Conservation (phyloP, 495 filamentous ascomycete species). For the Penicillium riverlandense region DNA sequence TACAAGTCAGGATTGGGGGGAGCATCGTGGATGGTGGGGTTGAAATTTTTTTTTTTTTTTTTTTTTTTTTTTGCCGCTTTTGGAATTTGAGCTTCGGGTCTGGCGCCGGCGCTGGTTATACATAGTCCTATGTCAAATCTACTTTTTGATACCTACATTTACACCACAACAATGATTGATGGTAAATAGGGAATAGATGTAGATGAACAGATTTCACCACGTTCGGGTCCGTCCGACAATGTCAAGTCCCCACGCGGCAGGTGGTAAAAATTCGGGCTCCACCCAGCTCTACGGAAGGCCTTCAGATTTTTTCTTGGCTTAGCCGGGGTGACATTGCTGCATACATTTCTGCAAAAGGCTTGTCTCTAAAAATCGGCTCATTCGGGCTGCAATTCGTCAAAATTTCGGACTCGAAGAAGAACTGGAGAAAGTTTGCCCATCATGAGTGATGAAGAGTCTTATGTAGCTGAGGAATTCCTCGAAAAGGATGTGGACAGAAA, state of each 20-base stretch:
- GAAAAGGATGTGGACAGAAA: constrained; percentile 12
- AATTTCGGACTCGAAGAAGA: not conserved
- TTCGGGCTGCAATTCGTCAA: constrained; percentile 1
- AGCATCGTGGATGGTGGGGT: constrained; percentile 7
- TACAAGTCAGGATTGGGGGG: constrained; percentile 15
- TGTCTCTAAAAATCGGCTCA: constrained; percentile 1
- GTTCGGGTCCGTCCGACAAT: constrained; percentile 2
- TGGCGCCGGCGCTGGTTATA: too few species aligned
- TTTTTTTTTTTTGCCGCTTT: too few species aligned
- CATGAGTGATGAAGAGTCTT: constrained; percentile 16
- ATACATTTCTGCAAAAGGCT: constrained; percentile 3
- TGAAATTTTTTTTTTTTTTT: too few species aligned
- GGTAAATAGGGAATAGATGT: too few species aligned
- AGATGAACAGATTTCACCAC: too few species aligned
- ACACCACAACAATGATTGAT: too few species aligned
- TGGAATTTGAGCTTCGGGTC: too few species aligned
- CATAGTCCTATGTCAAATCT: too few species aligned
- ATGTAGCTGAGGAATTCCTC: constrained; percentile 6
- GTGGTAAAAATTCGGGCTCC: constrained; percentile 5
- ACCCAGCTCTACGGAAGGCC: constrained; percentile 4
- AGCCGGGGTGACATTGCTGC: constrained; percentile 4
- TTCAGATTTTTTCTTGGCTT: constrained; percentile 17
- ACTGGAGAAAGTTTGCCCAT: not conserved
- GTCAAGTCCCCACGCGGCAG: not conserved
- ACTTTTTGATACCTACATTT: too few species aligned